These are phyloP conservation scores for Neonothopanus nambi DNA, from an alignment of 1,284 basidiomycete species.

Conservation along the genomic window DNA sequence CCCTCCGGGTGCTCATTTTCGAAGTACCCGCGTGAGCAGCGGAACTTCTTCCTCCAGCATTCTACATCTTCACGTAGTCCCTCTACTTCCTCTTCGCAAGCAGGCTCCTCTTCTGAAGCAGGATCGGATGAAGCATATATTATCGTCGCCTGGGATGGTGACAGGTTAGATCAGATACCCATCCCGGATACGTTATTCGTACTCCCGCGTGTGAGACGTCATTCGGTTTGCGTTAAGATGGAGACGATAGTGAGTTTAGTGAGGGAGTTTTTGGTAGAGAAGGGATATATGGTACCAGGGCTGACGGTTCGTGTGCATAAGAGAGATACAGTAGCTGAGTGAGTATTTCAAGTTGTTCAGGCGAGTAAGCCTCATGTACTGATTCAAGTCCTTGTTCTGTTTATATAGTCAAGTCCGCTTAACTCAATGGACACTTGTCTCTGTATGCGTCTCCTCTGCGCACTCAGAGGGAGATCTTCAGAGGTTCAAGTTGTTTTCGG, in stretches of 20 bases:
- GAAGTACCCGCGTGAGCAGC: constrained; percentile 18
- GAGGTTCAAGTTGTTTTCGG: constrained; percentile 21
- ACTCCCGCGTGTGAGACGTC: not conserved
- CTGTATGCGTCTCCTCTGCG: constrained; percentile 23
- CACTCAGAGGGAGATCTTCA: constrained; percentile 19
- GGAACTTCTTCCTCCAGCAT: constrained; percentile 11
- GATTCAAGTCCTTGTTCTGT: too few relatives aligned
- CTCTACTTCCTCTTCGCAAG: too few relatives aligned
- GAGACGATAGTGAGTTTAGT: constrained; percentile 15
- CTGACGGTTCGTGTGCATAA: constrained; percentile 24
- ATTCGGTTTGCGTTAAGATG: not conserved
- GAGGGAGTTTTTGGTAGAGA: constrained; percentile 16
- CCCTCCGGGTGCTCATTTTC: constrained; percentile 21
- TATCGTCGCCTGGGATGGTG: constrained; percentile 26
- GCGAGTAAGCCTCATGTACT: not conserved
- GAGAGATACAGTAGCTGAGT: constrained; percentile 24
- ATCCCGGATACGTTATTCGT: constrained; percentile 8
- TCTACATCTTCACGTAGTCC: too few relatives aligned
- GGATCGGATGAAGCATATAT: constrained; percentile 15
- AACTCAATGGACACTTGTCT: constrained; percentile 25
- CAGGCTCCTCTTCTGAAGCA: too few relatives aligned
- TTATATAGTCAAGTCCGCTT: constrained; percentile 22
- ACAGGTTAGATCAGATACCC: constrained; percentile 24
- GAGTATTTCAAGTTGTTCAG: constrained; percentile 1
- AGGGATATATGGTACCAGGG: constrained; percentile 6